Evolutionary conservation across 768 basidiomycete species (phyloP).

Genomic region (Lanmaoa pseudosensibilis): DNA sequence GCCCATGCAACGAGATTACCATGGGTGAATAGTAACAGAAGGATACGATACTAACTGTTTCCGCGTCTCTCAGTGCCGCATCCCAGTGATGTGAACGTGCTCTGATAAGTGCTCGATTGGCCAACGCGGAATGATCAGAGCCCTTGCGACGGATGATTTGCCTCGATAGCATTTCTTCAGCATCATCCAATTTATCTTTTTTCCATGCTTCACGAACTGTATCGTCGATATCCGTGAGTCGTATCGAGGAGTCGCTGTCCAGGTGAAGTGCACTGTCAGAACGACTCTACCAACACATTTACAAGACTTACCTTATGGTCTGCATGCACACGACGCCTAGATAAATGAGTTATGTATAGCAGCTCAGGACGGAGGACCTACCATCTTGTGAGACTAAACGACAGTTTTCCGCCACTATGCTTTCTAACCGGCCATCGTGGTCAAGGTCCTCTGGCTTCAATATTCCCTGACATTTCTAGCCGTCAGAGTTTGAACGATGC

Average conservation of each 20-base stretch:
- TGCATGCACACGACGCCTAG: neutral
- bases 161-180: constrained; percentile 11
- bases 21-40: neutral
- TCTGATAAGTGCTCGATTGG: constrained; percentile 7
- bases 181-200: constrained; percentile 3
- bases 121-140: constrained; percentile 3
- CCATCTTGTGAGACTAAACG: neutral
- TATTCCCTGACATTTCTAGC: neutral
- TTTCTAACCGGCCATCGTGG: neutral
- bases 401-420: neutral
- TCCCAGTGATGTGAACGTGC: constrained; percentile 6
- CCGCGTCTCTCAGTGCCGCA: constrained; percentile 5
- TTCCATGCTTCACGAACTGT: constrained; percentile 2
- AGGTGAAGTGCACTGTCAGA: neutral
- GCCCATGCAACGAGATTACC: neutral
- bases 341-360: neutral
- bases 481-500: neutral
- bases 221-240: neutral
- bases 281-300: neutral
- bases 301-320: neutral
- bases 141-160: neutral
- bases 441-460: neutral
- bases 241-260: constrained; percentile 4
- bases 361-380: neutral
- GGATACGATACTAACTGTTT: neutral